Evolutionary conservation across 169 alveolate species (phyloP).

Genomic region (Plasmodium gaboni): DNA sequence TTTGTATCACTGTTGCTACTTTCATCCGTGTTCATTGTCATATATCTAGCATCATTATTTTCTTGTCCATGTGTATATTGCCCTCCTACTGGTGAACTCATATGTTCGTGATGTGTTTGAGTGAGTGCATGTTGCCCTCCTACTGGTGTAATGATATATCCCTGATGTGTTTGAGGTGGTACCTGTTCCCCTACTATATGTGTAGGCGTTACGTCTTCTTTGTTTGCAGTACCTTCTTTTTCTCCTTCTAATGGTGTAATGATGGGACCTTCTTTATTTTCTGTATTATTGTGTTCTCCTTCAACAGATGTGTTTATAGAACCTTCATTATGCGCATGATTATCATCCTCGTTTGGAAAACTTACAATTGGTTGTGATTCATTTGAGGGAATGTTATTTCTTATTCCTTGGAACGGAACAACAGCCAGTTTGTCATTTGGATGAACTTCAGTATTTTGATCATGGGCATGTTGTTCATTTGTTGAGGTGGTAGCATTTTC

Average conservation of each 20-base stretch:
- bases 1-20: background rate
- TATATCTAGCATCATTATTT: background rate
- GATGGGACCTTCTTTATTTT: no score
- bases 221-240: no score
- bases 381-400: background rate
- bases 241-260: no score
- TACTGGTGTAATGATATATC: background rate
- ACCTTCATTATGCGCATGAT: background rate
- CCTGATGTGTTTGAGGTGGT: background rate
- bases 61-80: background rate
- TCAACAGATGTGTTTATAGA: no score
- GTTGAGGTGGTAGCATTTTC: background rate
- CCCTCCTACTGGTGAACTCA: background rate
- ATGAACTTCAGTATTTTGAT: background rate
- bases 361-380: background rate
- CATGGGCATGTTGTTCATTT: background rate
- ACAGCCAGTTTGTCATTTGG: background rate
- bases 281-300: no score
- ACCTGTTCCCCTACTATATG: background rate
- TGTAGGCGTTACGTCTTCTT: no score
- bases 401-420: background rate
- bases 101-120: background rate
- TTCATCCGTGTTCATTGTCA: background rate
- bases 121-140: background rate
- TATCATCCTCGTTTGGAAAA: background rate